Conservation (phyloP, 139 green algal genomes). For the Chlorella sorokiniana region DNA sequence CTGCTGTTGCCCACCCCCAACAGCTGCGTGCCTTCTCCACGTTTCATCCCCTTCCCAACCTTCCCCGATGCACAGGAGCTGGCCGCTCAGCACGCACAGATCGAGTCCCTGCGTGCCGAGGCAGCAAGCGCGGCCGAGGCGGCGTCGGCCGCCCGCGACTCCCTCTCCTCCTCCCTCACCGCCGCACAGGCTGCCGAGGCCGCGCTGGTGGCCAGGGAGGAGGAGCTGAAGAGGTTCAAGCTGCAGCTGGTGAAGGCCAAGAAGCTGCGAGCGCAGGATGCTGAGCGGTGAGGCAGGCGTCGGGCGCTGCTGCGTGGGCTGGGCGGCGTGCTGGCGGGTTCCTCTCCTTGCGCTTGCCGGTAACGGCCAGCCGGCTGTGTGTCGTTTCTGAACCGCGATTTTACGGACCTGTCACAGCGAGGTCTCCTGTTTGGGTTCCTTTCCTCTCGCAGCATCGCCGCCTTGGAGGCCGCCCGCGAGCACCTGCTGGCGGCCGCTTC, state of each 20-base stretch:
- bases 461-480: conserved; percentile 13
- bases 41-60: neutral
- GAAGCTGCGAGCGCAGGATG: conserved; percentile 29
- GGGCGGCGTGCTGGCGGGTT: neutral
- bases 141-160: neutral
- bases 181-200: neutral
- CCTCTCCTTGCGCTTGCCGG: neutral
- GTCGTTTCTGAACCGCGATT: too few species aligned
- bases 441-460: conserved; percentile 17
- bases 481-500: neutral
- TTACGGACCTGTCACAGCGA: neutral
- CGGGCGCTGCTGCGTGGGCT: neutral
- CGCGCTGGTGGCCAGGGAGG: conserved; percentile 11
- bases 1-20: neutral
- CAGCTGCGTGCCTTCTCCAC: neutral
- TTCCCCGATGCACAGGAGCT: neutral
- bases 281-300: neutral
- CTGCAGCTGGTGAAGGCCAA: conserved; percentile 41
- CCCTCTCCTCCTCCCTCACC: too few species aligned
- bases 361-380: too few species aligned
- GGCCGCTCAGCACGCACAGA: neutral
- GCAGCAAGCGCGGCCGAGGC: neutral
- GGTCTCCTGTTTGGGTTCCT: neutral
- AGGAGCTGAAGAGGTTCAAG: conserved; percentile 39
- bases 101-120: conserved; percentile 1